A percentile compares a stretch with the other conserved stretches of the same genome.
These are phyloP conservation scores for Elsinoe ampelina DNA, from an alignment of 2,329 filamentous ascomycete species.

Conservation along the genomic window DNA sequence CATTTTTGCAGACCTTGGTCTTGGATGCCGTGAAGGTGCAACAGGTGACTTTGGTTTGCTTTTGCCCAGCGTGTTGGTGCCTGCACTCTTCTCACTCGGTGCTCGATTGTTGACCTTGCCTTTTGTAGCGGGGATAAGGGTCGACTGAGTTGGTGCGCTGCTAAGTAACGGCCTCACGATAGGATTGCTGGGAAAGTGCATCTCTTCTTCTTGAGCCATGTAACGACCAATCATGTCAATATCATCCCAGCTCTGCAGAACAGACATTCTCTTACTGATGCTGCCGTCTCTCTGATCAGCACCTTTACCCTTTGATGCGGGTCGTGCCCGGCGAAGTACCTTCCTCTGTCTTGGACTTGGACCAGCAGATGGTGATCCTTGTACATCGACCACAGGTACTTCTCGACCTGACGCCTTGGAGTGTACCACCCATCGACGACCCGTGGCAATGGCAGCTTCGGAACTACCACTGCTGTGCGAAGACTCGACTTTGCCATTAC, in stretches of 20 bases:
- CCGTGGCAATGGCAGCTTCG: constrained; percentile 1
- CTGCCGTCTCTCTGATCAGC: not conserved
- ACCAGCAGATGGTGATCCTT: constrained; percentile 13
- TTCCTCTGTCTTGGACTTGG: constrained; percentile 13
- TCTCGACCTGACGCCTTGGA: constrained; percentile 2
- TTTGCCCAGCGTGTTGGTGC: not conserved
- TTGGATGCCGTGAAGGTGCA: not conserved
- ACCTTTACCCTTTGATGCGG: constrained; percentile 1
- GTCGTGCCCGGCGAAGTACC: constrained; percentile 13
- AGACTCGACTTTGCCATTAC: not conserved
- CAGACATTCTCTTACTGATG: constrained; percentile 5
- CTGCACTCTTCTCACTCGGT: not conserved
- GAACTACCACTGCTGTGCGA: not conserved
- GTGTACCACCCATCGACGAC: not conserved
- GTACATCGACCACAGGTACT: constrained; percentile 16
- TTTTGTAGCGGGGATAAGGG: not conserved
- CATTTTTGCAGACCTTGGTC: constrained; percentile 11
- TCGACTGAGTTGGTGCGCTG: not conserved
- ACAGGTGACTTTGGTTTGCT: not conserved
- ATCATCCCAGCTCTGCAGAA: constrained; percentile 4
- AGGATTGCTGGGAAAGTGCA: constrained; percentile 1
- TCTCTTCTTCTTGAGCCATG: not conserved
- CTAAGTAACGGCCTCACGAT: not conserved
- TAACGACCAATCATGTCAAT: not conserved
- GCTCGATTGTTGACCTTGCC: not conserved